These are phyloP conservation scores for Didymella pinodella DNA, from an alignment of 2,329 filamentous ascomycete species.

Conservation along the genomic window DNA sequence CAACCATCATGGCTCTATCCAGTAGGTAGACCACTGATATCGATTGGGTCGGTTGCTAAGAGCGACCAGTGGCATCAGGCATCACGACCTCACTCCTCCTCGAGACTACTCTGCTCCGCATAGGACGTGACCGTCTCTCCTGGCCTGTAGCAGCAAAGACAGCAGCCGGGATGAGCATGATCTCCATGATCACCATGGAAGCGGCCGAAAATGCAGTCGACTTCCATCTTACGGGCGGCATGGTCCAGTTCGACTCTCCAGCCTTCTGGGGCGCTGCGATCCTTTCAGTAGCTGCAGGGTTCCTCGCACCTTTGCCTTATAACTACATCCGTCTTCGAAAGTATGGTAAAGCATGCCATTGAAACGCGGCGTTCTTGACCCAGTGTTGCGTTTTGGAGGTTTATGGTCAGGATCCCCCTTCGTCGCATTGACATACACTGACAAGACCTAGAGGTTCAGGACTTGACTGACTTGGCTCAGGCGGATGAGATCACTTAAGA, in stretches of 20 bases:
- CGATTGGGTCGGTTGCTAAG: not conserved
- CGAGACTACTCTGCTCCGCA: conserved; percentile 61
- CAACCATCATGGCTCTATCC: conserved; percentile 61
- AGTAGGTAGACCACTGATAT: conserved; percentile 32
- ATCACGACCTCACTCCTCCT: conserved; percentile 61
- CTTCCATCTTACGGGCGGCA: conserved; percentile 63
- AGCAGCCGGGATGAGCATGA: conserved; percentile 65
- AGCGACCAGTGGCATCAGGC: conserved; percentile 59
- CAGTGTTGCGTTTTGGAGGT: no score
- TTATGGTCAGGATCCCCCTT: not conserved
- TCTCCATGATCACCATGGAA: conserved; percentile 68
- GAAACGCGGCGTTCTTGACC: conserved; percentile 11
- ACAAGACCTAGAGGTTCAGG: not conserved
- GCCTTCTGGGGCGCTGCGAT: conserved; percentile 62
- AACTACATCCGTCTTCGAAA: conserved; percentile 61
- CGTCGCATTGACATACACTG: not conserved
- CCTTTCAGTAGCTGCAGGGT: conserved; percentile 56
- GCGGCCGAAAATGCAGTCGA: conserved; percentile 63
- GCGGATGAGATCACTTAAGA: not conserved
- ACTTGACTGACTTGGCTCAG: not conserved
- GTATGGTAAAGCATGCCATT: conserved; percentile 61
- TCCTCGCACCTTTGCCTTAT: conserved; percentile 61
- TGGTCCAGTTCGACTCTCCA: conserved; percentile 57
- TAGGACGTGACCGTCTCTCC: conserved; percentile 58
- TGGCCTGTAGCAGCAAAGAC: conserved; percentile 60